These are phyloP conservation scores for Deinandra increscens DNA, from an alignment of 129 eudicot genomes.

Conservation along the genomic window DNA sequence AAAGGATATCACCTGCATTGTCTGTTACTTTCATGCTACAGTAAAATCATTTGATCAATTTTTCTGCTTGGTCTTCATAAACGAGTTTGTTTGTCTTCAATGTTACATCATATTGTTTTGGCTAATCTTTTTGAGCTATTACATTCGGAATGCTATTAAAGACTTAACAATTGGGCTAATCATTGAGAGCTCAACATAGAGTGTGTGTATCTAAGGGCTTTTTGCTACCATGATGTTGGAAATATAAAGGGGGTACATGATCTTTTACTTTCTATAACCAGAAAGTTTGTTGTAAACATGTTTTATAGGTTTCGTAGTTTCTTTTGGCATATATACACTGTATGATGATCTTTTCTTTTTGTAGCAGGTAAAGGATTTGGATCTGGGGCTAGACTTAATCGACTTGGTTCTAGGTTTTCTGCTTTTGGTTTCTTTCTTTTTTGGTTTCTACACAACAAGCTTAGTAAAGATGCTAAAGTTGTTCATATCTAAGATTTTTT, in stretches of 20 bases:
- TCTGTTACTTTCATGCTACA: slow-evolving; percentile 72
- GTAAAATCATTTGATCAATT: not conserved
- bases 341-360: slow-evolving; percentile 2
- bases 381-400: slow-evolving; percentile 91
- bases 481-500: too few relatives aligned
- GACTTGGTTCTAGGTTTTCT: too few relatives aligned
- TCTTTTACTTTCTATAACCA: slow-evolving; percentile 7
- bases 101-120: not conserved
- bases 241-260: slow-evolving; percentile 84
- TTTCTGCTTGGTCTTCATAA: too few relatives aligned
- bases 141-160: slow-evolving; percentile 88
- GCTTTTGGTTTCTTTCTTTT: too few relatives aligned
- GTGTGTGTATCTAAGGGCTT: slow-evolving; percentile 77
- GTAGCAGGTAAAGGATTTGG: slow-evolving; percentile 89
- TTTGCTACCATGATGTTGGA: slow-evolving; percentile 95
- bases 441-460: too few relatives aligned
- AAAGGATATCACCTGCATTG: slow-evolving; percentile 95
- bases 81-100: too few relatives aligned
- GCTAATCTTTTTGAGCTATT: slow-evolving; percentile 13
- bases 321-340: not conserved
- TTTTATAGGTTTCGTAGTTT: not conserved
- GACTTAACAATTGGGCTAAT: slow-evolving; percentile 72
- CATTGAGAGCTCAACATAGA: slow-evolving; percentile 83
- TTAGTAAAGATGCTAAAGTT: too few relatives aligned
- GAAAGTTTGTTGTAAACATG: slow-evolving; percentile 1